Conservation (phyloP, 192 early-diverging fungal genomes). For the Umbelopsis sp. region DNA sequence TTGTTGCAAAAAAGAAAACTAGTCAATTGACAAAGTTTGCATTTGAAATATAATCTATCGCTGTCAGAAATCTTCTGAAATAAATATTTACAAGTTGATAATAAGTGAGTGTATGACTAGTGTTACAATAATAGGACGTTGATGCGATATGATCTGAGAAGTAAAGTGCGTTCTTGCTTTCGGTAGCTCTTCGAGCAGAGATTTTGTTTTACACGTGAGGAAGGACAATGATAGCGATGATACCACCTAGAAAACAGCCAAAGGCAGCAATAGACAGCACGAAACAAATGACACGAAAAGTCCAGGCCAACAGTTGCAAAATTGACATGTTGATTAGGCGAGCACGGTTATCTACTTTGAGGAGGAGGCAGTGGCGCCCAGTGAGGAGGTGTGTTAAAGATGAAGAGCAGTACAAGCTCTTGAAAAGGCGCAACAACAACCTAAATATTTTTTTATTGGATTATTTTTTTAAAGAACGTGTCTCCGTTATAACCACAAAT, state of each 20-base stretch:
- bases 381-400: not conserved
- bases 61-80: no score
- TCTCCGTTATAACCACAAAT: not conserved
- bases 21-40: no score
- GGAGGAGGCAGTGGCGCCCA: not conserved
- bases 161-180: no score
- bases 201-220: not conserved
- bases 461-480: not conserved
- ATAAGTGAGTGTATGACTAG: no score
- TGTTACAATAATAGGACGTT: no score
- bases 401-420: not conserved
- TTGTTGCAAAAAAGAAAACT: no score
- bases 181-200: no score
- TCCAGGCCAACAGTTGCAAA: not conserved
- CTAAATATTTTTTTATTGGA: not conserved
- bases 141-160: no score
- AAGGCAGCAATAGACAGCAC: not conserved
- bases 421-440: not conserved
- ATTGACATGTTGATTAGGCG: not conserved
- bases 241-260: not conserved
- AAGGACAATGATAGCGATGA: not conserved
- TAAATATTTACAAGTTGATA: no score
- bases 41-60: no score
- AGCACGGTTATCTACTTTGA: not conserved
- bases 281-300: not conserved